Percentiles rank a stretch among this genome's conserved stretches.
These are phyloP conservation scores for Pythium folliculosum DNA, from an alignment of 352 stramenopile species.

Conservation along the genomic window DNA sequence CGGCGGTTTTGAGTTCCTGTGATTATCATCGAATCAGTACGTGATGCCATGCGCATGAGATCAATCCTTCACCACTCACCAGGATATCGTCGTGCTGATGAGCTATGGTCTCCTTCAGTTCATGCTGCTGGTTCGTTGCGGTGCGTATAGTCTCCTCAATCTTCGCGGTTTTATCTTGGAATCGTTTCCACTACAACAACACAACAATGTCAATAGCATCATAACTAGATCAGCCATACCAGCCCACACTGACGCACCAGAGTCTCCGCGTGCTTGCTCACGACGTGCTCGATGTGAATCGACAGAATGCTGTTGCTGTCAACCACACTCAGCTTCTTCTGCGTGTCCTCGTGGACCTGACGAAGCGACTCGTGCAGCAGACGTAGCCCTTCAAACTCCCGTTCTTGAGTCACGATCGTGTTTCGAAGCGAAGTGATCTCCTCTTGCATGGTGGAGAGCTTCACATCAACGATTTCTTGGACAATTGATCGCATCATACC, in stretches of 20 bases:
- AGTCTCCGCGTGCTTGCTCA: slow-evolving; percentile 64
- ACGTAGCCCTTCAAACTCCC: slow-evolving; percentile 58
- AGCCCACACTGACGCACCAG: slow-evolving; percentile 38
- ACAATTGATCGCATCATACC: slow-evolving; percentile 63
- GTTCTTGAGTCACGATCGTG: slow-evolving; percentile 56
- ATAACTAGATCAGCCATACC: not conserved
- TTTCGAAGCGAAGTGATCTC: slow-evolving; percentile 52
- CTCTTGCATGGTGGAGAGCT: slow-evolving; percentile 55
- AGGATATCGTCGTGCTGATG: slow-evolving; percentile 25
- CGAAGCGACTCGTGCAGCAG: slow-evolving; percentile 59
- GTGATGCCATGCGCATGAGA: not conserved
- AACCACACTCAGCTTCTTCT: slow-evolving; percentile 60
- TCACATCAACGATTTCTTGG: slow-evolving; percentile 71
- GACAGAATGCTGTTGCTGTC: slow-evolving; percentile 56
- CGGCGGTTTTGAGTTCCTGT: slow-evolving; percentile 11
- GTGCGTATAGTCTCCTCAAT: slow-evolving; percentile 15
- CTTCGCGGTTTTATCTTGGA: slow-evolving; percentile 39
- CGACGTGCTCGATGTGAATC: slow-evolving; percentile 69
- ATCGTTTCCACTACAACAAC: slow-evolving; percentile 45
- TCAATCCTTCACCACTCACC: slow-evolving; percentile 6
- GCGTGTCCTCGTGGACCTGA: slow-evolving; percentile 54
- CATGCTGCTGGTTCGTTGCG: slow-evolving; percentile 7
- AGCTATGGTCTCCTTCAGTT: slow-evolving; percentile 19
- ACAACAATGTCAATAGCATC: not conserved
- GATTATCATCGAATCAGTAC: not conserved